These are phyloP conservation scores for Alternaria brassicae DNA, from an alignment of 2,329 filamentous ascomycete species.

Conservation along the genomic window DNA sequence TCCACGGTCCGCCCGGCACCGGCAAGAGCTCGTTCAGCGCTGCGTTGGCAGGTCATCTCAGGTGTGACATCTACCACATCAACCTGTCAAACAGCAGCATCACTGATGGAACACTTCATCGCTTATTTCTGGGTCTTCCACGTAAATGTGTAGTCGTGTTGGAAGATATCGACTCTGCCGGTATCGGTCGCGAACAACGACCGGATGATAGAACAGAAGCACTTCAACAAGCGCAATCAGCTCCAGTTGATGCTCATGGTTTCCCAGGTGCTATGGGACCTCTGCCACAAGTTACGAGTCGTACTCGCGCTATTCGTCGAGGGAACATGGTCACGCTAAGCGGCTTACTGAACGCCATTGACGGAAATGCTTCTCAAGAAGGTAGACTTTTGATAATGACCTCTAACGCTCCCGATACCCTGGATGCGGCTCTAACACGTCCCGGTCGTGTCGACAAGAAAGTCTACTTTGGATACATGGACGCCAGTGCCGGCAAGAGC, in stretches of 20 bases:
- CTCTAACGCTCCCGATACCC: constrained; percentile 75
- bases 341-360: constrained; percentile 78
- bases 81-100: constrained; percentile 42
- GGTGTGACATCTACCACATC: constrained; percentile 50
- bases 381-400: constrained; percentile 83
- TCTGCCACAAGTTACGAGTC: not conserved
- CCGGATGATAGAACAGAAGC: not conserved
- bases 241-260: not conserved
- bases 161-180: constrained; percentile 52
- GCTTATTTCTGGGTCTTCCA: constrained; percentile 33
- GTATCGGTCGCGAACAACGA: constrained; percentile 35
- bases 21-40: constrained; percentile 52
- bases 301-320: not conserved
- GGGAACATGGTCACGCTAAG: constrained; percentile 62
- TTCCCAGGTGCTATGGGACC: not conserved
- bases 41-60: constrained; percentile 47
- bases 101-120: constrained; percentile 41
- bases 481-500: constrained; percentile 22
- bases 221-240: not conserved
- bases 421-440: constrained; percentile 76
- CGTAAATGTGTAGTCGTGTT: constrained; percentile 50
- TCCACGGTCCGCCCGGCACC: constrained; percentile 52
- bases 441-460: constrained; percentile 78
- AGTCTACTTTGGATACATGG: constrained; percentile 68
- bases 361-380: constrained; percentile 80